Evolutionary conservation across 2,329 filamentous ascomycete genomes (phyloP), one percentile per base, ranked within the genome.

Genomic region (Penicillium corylophilum): DNA sequence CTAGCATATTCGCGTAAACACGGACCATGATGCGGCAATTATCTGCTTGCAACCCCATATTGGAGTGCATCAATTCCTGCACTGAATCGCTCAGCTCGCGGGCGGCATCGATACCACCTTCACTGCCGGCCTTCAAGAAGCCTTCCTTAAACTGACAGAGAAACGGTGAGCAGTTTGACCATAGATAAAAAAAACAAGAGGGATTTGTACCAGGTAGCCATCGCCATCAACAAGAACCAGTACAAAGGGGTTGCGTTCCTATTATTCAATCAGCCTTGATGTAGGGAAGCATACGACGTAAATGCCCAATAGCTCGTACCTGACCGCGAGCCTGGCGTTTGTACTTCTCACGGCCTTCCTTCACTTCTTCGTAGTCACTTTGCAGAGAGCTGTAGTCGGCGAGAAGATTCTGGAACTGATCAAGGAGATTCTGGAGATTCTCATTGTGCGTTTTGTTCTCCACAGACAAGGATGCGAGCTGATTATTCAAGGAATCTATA

Each of bases 121-220:
- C 75, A 38, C 75, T 73, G 1, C 77, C 76, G 5, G 71, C 72
- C 39, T 67, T 68, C 44, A 83, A 63, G 8, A 82, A 71, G 26
- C 72, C 66, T 36, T 82, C 79, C 29, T 78, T 74, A 61, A 84
- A 81, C 81, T 95, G 88, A 81, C 81, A 95, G 88, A 79, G 90
- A 46, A 44, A 28, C 15, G 22, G 6, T 38, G 88, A 1, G 13
- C 26, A 41, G 23, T 44, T 55, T 39, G 69, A 49, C 15, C 5
- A 10, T 89, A 89, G 64, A 93, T 82, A 77, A 59, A 62, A 57
- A 13, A 8, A 22, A 6, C 26, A 13, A 9, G 1, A 16, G 22
- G 26, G 26, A 3, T 24, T 24, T 64, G 51, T 39, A 71, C 62
- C 20, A 78, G 61, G 59, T 85, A 85, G 43, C 80, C 81, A 65